Evolutionary conservation across 257 asterid genomes (phyloP).

Genomic region (Craterostigma plantagineum): DNA sequence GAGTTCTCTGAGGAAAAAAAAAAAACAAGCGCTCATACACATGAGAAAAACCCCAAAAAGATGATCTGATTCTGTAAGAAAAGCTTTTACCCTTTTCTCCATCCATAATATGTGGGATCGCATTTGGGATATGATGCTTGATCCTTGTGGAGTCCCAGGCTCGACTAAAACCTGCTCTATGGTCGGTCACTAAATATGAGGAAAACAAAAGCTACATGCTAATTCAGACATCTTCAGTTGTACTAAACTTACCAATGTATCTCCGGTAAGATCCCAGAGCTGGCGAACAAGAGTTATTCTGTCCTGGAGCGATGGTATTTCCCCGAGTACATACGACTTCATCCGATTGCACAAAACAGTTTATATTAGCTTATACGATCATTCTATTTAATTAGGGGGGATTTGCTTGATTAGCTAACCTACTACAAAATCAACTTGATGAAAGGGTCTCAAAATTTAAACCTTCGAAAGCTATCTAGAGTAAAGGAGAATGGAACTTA

Average conservation of each 20-base stretch:
- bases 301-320: conserved; percentile 81
- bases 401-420: neutral
- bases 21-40: too few relatives aligned
- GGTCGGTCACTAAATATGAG: conserved; percentile 1
- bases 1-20: conserved; percentile 28
- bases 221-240: neutral
- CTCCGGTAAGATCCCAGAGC: conserved; percentile 83
- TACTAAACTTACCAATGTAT: conserved; percentile 50
- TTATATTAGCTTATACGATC: too few relatives aligned
- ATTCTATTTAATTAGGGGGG: too few relatives aligned
- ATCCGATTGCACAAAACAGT: conserved; percentile 13
- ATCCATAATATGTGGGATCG: conserved; percentile 90
- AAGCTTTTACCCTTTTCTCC: conserved; percentile 67
- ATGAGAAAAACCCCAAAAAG: neutral
- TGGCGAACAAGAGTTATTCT: conserved; percentile 84
- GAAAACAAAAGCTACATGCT: neutral
- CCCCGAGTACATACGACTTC: conserved; percentile 95
- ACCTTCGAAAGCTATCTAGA: neutral
- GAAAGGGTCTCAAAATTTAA: too few relatives aligned
- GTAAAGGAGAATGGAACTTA: conserved; percentile 23
- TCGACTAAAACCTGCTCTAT: conserved; percentile 69
- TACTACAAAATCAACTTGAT: too few relatives aligned
- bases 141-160: conserved; percentile 98
- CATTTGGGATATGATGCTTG: conserved; percentile 79
- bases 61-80: neutral